A percentile compares a stretch with the other conserved stretches of the same genome.
phyloP scores from a whole-genome alignment of 306 rosid species.

The Malus sylvestris region DNA sequence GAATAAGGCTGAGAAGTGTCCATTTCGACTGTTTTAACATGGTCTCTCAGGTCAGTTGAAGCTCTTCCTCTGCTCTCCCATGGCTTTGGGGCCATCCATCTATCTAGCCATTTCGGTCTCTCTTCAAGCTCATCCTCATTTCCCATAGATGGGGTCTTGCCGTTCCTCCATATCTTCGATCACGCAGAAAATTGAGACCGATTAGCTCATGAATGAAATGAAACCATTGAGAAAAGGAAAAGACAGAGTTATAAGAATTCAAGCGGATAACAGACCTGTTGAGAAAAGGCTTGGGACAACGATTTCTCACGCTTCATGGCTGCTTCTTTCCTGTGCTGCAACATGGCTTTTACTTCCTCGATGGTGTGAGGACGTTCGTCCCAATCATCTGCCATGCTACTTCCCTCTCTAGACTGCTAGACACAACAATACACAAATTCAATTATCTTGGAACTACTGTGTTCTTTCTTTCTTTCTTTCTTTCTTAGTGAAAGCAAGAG shows the following conservation, averaged over 20 bases:
- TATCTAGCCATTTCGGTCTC: conserved; percentile 70
- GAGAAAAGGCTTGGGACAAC: conserved; percentile 72
- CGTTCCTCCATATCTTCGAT: conserved; percentile 55
- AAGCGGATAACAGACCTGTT: conserved; percentile 50
- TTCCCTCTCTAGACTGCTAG: conserved; percentile 70
- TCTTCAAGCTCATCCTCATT: conserved; percentile 73
- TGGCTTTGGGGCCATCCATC: conserved; percentile 81
- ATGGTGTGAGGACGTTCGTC: conserved; percentile 81
- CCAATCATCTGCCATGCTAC: conserved; percentile 86
- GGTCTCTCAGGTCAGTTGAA: conserved; percentile 84
- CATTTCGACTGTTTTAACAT: conserved; percentile 72
- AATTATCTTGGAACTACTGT: neutral
- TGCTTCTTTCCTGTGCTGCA: conserved; percentile 68
- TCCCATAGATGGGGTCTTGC: conserved; percentile 75
- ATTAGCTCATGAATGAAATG: conserved; percentile 13
- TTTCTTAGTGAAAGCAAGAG: conserved; percentile 5
- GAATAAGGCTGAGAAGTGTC: conserved; percentile 86
- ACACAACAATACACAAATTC: neutral
- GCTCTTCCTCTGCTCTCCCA: conserved; percentile 82
- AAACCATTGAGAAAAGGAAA: neutral
- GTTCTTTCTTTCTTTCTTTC: neutral
- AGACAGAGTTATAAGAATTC: neutral
- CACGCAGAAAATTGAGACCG: neutral
- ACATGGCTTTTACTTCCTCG: conserved; percentile 92
- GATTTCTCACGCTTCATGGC: conserved; percentile 75